Evolutionary conservation across 768 basidiomycete genomes (phyloP).

Genomic region (Suillus fuscotomentosus): DNA sequence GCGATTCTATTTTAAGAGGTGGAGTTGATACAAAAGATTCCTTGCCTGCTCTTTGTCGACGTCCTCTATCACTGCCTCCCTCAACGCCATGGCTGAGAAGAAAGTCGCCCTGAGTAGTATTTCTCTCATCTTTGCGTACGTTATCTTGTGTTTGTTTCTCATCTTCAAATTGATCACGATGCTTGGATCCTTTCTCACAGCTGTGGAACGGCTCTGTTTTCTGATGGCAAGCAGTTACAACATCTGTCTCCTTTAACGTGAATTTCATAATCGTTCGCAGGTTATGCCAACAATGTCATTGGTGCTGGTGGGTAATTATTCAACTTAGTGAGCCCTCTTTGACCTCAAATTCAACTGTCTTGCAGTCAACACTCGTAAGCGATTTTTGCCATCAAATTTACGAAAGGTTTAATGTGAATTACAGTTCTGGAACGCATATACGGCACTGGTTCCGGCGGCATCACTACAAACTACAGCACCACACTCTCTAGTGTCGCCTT

Average conservation of each 20-base stretch:
- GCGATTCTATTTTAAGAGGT: background rate
- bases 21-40: background rate
- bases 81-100: slow-evolving; percentile 9
- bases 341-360: slow-evolving; percentile 3
- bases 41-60: background rate
- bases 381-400: background rate
- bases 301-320: slow-evolving; percentile 56
- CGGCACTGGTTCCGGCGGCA: slow-evolving; percentile 39
- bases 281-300: slow-evolving; percentile 81
- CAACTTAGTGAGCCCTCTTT: background rate
- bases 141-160: slow-evolving; percentile 9
- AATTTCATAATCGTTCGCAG: slow-evolving; percentile 33
- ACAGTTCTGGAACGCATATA: slow-evolving; percentile 74
- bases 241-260: background rate
- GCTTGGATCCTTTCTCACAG: slow-evolving; percentile 32
- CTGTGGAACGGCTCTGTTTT: slow-evolving; percentile 86
- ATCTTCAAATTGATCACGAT: slow-evolving; percentile 1
- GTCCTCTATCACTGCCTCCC: background rate
- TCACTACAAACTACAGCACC: slow-evolving; percentile 55
- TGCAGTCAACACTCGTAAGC: slow-evolving; percentile 68
- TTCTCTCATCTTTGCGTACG: slow-evolving; percentile 84
- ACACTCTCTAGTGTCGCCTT: slow-evolving; percentile 71
- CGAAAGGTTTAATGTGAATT: slow-evolving; percentile 12
- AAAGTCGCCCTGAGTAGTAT: slow-evolving; percentile 45
- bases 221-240: slow-evolving; percentile 55